Evolutionary conservation across 2,329 filamentous ascomycete species (phyloP).

Genomic region (Ramularia collo-cygni): DNA sequence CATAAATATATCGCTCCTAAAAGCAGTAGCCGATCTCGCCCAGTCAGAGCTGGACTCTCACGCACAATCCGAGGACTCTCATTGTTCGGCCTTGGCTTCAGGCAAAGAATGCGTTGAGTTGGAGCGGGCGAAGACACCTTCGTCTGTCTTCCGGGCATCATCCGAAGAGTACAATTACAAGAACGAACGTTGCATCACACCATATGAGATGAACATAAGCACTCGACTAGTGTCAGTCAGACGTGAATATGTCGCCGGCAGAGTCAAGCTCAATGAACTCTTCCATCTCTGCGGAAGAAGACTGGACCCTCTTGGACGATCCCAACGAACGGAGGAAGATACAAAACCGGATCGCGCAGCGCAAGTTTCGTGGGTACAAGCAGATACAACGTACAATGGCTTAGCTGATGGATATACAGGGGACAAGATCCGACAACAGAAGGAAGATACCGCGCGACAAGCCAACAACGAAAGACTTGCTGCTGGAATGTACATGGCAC

Average conservation of each 20-base stretch:
- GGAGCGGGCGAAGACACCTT: too few species aligned
- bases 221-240: too few species aligned
- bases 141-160: too few species aligned
- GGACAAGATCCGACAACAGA: constrained; percentile 62
- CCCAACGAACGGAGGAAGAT: constrained; percentile 66
- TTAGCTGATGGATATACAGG: constrained; percentile 40
- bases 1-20: too few species aligned
- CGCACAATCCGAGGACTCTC: too few species aligned
- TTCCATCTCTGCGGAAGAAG: constrained; percentile 36
- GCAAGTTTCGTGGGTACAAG: constrained; percentile 64
- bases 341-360: constrained; percentile 68
- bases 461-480: constrained; percentile 58
- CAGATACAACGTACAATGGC: not conserved
- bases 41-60: too few species aligned
- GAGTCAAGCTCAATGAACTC: constrained; percentile 13
- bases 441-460: constrained; percentile 59
- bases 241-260: constrained; percentile 16
- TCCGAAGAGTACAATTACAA: too few species aligned
- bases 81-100: too few species aligned
- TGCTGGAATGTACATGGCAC: constrained; percentile 56
- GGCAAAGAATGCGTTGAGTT: too few species aligned
- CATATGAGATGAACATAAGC: too few species aligned
- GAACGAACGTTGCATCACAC: too few species aligned
- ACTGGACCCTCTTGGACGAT: constrained; percentile 65
- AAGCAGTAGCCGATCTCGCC: too few species aligned